A percentile compares a stretch with the other conserved stretches of the same genome.
Conservation (phyloP, 176 grass and related monocot genomes). For the Musa acuminata region DNA sequence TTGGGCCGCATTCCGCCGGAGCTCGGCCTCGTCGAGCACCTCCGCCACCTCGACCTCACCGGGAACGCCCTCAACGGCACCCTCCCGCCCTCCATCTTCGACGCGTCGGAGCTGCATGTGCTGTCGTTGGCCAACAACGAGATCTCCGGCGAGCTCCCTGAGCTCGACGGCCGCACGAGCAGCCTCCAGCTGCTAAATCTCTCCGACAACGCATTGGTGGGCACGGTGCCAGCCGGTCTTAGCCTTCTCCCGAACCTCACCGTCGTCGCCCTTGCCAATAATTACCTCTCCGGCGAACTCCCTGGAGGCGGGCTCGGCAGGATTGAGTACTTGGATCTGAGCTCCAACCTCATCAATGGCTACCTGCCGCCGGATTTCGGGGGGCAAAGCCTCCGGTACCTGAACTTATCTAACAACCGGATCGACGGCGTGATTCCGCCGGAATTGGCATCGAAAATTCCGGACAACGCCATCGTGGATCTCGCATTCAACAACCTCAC, state of each 20-base stretch:
- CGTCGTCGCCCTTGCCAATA: conserved; percentile 47
- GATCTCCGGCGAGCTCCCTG: conserved; percentile 39
- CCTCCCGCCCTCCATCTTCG: conserved; percentile 39
- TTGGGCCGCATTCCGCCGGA: conserved; percentile 46
- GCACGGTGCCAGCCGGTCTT: conserved; percentile 43
- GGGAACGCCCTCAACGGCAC: conserved; percentile 71
- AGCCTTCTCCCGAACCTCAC: conserved; percentile 66
- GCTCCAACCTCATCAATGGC: conserved; percentile 67
- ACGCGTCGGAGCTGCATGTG: conserved; percentile 51
- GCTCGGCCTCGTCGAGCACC: conserved; percentile 59
- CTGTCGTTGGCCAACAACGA: conserved; percentile 79
- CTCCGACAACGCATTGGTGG: conserved; percentile 67
- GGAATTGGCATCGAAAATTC: conserved; percentile 46
- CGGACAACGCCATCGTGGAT: conserved; percentile 55
- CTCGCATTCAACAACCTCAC: conserved; percentile 75
- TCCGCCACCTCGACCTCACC: conserved; percentile 83
- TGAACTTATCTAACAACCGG: conserved; percentile 75
- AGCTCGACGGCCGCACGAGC: conserved; percentile 37
- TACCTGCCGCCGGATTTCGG: conserved; percentile 42
- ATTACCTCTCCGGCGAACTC: conserved; percentile 61
- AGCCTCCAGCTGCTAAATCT: conserved; percentile 67
- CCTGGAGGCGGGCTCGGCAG: conserved; percentile 31
- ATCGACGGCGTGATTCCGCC: conserved; percentile 50
- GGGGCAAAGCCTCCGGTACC: conserved; percentile 36
- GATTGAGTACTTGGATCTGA: conserved; percentile 66